A percentile compares a stretch with the other conserved stretches of the same genome.
These are phyloP conservation scores for Sporothrix sp. DNA, from an alignment of 2,329 filamentous ascomycete genomes.

Conservation along the genomic window DNA sequence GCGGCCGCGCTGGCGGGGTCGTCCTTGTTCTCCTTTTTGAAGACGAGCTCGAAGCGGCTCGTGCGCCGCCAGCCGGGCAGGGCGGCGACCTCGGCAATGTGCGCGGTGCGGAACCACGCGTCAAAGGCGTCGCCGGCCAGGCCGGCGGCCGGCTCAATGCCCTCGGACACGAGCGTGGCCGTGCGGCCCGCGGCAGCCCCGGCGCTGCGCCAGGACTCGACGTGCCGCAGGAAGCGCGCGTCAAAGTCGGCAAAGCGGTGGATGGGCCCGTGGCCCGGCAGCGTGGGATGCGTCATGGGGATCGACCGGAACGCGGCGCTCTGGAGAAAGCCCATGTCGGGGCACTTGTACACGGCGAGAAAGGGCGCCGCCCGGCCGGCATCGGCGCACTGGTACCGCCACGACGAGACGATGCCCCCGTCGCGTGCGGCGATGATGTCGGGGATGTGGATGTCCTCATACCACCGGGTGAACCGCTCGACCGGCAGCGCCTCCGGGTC, in stretches of 20 bases:
- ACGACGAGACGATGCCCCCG: conserved; percentile 16
- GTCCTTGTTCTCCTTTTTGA: conserved; percentile 9
- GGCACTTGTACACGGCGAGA: conserved; percentile 16
- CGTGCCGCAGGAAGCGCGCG: conserved; percentile 1
- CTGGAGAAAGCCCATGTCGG: conserved; percentile 6
- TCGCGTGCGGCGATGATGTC: conserved; percentile 18
- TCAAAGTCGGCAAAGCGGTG: conserved; percentile 7
- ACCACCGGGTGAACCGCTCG: conserved; percentile 14
- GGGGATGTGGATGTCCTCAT: conserved; percentile 19
- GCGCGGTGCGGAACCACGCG: conserved; percentile 5
- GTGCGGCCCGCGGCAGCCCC: neutral
- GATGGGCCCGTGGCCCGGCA: conserved; percentile 1
- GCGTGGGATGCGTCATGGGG: conserved; percentile 7
- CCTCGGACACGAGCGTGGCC: conserved; percentile 2
- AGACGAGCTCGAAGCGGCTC: conserved; percentile 9
- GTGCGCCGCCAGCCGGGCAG: conserved; percentile 9
- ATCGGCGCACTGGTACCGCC: conserved; percentile 17
- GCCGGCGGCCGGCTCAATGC: conserved; percentile 4
- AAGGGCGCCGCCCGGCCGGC: conserved; percentile 11
- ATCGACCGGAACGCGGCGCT: conserved; percentile 6
- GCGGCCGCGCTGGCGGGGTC: neutral
- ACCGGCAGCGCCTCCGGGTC: conserved; percentile 7
- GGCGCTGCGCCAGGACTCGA: conserved; percentile 1
- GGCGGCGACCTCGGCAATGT: neutral
- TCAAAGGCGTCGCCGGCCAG: neutral